These are phyloP conservation scores for Polytrichum formosum DNA, from an alignment of 225 moss, liverwort and hornwort genomes.

Conservation along the genomic window DNA sequence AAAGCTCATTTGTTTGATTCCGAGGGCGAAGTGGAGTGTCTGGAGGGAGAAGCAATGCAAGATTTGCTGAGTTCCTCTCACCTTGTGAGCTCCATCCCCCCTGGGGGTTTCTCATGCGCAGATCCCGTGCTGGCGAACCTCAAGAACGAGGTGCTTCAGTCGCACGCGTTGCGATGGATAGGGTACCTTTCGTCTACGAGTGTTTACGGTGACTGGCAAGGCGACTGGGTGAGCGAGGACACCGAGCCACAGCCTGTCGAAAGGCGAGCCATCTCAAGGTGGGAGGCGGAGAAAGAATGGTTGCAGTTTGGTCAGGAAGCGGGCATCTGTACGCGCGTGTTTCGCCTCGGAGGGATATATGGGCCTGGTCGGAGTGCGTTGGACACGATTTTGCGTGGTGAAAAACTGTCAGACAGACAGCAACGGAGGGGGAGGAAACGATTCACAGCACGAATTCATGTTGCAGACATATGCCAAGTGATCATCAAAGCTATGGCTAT, in stretches of 20 bases:
- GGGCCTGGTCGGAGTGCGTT: slow-evolving; percentile 79
- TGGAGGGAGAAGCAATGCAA: slow-evolving; percentile 38
- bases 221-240: slow-evolving; percentile 81
- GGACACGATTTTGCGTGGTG: slow-evolving; percentile 32
- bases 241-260: slow-evolving; percentile 53
- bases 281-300: slow-evolving; percentile 76
- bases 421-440: slow-evolving; percentile 39
- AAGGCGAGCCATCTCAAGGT: slow-evolving; percentile 46
- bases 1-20: slow-evolving; percentile 46
- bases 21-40: slow-evolving; percentile 39
- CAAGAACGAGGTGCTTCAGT: slow-evolving; percentile 22
- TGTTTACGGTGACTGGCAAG: slow-evolving; percentile 88
- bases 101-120: slow-evolving; percentile 43
- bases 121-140: slow-evolving; percentile 73
- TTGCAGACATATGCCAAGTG: slow-evolving; percentile 68
- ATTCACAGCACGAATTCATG: slow-evolving; percentile 69
- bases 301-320: slow-evolving; percentile 43
- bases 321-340: slow-evolving; percentile 60
- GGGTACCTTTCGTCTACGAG: slow-evolving; percentile 85
- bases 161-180: slow-evolving; percentile 44
- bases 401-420: slow-evolving; percentile 31
- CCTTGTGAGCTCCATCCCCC: slow-evolving; percentile 68
- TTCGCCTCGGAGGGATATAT: slow-evolving; percentile 88
- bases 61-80: slow-evolving; percentile 60
- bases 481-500: slow-evolving; percentile 47